A percentile compares a stretch with the other conserved stretches of the same genome.
phyloP scores from a whole-genome alignment of 805 yeast species.

The Nakazawaea wyomingensis region DNA sequence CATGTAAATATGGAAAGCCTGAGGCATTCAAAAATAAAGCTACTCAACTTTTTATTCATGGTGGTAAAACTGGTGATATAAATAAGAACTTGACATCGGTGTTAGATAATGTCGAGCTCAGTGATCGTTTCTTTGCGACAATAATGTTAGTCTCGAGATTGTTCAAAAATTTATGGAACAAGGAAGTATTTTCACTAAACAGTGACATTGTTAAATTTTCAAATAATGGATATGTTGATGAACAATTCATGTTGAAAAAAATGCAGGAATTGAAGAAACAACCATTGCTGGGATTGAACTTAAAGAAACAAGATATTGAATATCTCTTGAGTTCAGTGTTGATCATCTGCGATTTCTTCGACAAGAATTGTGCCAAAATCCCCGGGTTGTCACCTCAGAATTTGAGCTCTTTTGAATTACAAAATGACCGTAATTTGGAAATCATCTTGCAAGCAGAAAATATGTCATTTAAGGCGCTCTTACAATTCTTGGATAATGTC shows the following conservation, averaged over 20 bases:
- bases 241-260: slow-evolving; percentile 29
- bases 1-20: slow-evolving; percentile 67
- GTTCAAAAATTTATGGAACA: slow-evolving; percentile 75
- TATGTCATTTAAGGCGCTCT: slow-evolving; percentile 74
- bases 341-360: slow-evolving; percentile 65
- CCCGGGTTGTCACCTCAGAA: slow-evolving; percentile 59
- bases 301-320: slow-evolving; percentile 50
- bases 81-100: slow-evolving; percentile 32
- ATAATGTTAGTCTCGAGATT: slow-evolving; percentile 74
- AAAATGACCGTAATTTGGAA: slow-evolving; percentile 43
- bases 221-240: slow-evolving; percentile 31
- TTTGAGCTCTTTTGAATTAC: slow-evolving; percentile 43
- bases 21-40: slow-evolving; percentile 43
- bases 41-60: slow-evolving; percentile 44
- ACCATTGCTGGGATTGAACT: slow-evolving; percentile 37
- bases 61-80: slow-evolving; percentile 47
- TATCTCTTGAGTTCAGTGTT: slow-evolving; percentile 66
- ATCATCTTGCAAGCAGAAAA: slow-evolving; percentile 85
- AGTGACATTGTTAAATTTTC: slow-evolving; percentile 27
- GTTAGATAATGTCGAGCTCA: slow-evolving; percentile 74
- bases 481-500: slow-evolving; percentile 68
- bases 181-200: slow-evolving; percentile 49
- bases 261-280: slow-evolving; percentile 35
- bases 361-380: slow-evolving; percentile 54
- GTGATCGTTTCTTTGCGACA: slow-evolving; percentile 89